These are phyloP conservation scores for Cladophialophora carrionii DNA, from an alignment of 2,329 filamentous ascomycete species.

Conservation along the genomic window DNA sequence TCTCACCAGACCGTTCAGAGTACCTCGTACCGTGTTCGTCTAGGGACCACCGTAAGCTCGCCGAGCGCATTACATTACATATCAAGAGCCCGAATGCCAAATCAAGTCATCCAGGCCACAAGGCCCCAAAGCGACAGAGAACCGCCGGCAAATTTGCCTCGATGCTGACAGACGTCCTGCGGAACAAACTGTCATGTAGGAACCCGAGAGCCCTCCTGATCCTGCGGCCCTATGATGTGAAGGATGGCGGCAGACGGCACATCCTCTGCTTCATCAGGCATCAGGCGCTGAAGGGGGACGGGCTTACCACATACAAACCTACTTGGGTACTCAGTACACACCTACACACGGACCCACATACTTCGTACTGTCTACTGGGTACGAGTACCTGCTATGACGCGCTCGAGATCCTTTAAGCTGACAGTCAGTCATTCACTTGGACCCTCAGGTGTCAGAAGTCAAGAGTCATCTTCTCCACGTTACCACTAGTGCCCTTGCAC, in stretches of 20 bases:
- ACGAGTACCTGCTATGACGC: background rate
- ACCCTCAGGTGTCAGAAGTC: background rate
- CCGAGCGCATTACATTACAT: no score
- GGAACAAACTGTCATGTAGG: background rate
- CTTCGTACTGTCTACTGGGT: no score
- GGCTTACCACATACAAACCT: background rate
- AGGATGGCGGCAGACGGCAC: constrained; percentile 7
- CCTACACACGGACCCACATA: background rate
- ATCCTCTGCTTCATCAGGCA: background rate
- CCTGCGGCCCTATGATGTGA: background rate
- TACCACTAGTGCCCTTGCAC: no score
- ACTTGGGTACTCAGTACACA: background rate
- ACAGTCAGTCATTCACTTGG: background rate
- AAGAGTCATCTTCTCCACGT: background rate
- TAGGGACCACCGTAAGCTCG: no score
- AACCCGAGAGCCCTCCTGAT: background rate
- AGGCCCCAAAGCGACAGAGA: background rate
- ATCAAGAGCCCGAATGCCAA: no score
- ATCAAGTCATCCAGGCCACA: background rate
- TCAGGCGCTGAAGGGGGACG: background rate
- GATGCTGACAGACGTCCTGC: background rate
- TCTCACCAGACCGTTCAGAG: no score
- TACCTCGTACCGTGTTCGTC: no score
- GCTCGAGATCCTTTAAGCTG: background rate
- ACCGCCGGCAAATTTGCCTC: background rate